Evolutionary conservation across 495 filamentous ascomycete species (phyloP).

Genomic region (Letharia columbiana): DNA sequence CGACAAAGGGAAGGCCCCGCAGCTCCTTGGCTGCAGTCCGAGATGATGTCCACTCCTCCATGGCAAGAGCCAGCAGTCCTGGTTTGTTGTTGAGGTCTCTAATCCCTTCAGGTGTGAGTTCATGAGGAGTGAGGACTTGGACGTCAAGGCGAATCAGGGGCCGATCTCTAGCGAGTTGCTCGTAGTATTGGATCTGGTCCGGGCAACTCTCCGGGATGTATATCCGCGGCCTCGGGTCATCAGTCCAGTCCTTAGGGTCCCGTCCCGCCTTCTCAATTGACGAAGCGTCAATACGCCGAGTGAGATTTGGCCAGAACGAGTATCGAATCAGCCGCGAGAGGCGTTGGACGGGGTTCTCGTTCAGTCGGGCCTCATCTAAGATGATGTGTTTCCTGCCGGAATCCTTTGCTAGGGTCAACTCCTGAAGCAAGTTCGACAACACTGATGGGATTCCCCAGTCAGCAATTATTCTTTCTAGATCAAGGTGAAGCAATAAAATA

Average conservation of each 20-base stretch:
- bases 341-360: conserved; percentile 86
- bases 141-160: conserved; percentile 85
- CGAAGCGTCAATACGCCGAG: conserved; percentile 75
- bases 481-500: neutral
- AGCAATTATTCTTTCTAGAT: neutral
- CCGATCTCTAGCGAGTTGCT: conserved; percentile 57
- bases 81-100: conserved; percentile 70
- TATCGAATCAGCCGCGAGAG: conserved; percentile 76
- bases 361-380: conserved; percentile 79
- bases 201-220: conserved; percentile 77
- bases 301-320: conserved; percentile 82
- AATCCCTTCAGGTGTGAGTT: conserved; percentile 66
- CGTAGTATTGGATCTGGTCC: conserved; percentile 85
- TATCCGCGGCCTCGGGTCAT: conserved; percentile 79
- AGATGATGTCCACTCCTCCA: conserved; percentile 48
- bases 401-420: conserved; percentile 81
- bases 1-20: conserved; percentile 80
- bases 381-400: conserved; percentile 77
- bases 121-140: conserved; percentile 53
- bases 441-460: neutral
- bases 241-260: conserved; percentile 59
- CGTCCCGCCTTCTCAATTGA: conserved; percentile 75
- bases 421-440: conserved; percentile 89
- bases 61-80: conserved; percentile 78
- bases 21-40: conserved; percentile 53